Percentiles rank a stretch among this genome's conserved stretches.
phyloP scores from a whole-genome alignment of 2,329 filamentous ascomycete genomes.

The Cordyceps farinosa region DNA sequence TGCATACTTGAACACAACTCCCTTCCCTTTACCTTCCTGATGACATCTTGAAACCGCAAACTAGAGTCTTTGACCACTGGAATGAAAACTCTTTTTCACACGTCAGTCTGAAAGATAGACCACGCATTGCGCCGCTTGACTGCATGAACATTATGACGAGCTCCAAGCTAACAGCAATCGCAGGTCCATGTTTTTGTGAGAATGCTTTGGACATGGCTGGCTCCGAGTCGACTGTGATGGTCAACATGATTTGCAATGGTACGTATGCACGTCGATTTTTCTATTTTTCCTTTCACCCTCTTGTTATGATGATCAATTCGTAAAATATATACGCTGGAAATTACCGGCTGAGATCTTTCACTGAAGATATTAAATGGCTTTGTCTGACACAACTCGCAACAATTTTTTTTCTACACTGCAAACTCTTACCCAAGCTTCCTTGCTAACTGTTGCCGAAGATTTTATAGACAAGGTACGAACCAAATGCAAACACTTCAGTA shows the following conservation, averaged over 20 bases:
- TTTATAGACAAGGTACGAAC: slow-evolving; percentile 25
- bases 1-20: slow-evolving; percentile 13
- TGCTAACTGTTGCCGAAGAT: slow-evolving; percentile 31
- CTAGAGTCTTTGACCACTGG: slow-evolving; percentile 95
- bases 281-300: background rate
- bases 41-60: slow-evolving; percentile 84
- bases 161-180: slow-evolving; percentile 10
- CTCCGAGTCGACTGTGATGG: background rate
- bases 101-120: slow-evolving; percentile 77
- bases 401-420: slow-evolving; percentile 20
- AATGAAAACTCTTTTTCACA: slow-evolving; percentile 83
- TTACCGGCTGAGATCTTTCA: slow-evolving; percentile 82
- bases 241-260: slow-evolving; percentile 26
- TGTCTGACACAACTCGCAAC: slow-evolving; percentile 59
- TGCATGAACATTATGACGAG: background rate
- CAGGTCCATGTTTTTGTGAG: background rate
- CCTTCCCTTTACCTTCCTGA: slow-evolving; percentile 49
- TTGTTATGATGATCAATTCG: slow-evolving; percentile 60
- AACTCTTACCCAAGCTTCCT: slow-evolving; percentile 12
- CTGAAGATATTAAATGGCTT: slow-evolving; percentile 85
- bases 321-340: slow-evolving; percentile 77
- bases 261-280: slow-evolving; percentile 23
- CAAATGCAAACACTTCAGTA: background rate
- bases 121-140: slow-evolving; percentile 5
- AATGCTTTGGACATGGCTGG: background rate